phyloP scores from a whole-genome alignment of 192 early-diverging fungal species.

The Gryganskiella cystojenkinii region DNA sequence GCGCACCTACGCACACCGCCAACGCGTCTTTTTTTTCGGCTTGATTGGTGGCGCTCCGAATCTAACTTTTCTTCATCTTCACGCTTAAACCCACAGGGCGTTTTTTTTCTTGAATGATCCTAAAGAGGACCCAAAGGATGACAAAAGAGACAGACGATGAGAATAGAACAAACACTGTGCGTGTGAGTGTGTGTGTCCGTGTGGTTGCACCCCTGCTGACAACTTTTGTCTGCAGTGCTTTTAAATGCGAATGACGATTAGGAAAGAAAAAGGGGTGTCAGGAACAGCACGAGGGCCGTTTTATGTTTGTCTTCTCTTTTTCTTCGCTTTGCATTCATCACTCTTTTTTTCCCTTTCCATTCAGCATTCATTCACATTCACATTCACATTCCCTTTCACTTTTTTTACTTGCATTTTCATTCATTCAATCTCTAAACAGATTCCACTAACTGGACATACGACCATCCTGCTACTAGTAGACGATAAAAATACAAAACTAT shows the following conservation, averaged over 20 bases:
- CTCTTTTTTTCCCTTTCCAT: neutral
- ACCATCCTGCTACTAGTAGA: neutral
- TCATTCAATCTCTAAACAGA: neutral
- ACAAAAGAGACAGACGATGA: too few species aligned
- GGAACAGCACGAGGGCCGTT: neutral
- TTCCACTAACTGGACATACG: too few species aligned
- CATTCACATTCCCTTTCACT: neutral
- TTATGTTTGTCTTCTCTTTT: neutral
- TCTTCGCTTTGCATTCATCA: neutral
- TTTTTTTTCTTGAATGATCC: too few species aligned
- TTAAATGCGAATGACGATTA: neutral
- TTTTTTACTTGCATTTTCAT: neutral
- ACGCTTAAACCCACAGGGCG: too few species aligned
- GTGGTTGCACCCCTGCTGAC: neutral
- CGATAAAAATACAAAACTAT: constrained; percentile 4
- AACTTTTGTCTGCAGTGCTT: neutral
- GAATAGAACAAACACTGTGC: too few species aligned
- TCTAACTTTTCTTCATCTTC: too few species aligned
- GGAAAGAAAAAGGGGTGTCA: neutral
- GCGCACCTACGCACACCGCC: too few species aligned
- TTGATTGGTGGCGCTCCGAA: too few species aligned
- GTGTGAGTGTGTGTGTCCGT: too few species aligned
- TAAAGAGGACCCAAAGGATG: too few species aligned
- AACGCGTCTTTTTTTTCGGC: too few species aligned
- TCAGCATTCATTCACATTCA: neutral